Base-by-base conservation (phyloP, 2,329 filamentous ascomycete species). In the Didymella lethalis region DNA sequence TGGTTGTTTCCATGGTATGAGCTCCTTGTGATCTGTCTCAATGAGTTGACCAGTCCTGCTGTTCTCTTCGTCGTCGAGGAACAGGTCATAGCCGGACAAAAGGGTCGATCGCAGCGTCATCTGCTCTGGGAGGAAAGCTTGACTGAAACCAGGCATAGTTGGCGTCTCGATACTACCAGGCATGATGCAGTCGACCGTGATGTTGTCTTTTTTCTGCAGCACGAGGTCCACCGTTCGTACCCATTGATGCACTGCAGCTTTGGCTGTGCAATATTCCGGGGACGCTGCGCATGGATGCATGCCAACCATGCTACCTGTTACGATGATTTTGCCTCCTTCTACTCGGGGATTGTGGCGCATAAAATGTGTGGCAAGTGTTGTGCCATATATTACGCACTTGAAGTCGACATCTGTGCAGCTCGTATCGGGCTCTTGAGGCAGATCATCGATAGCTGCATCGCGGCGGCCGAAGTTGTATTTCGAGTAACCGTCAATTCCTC, bases 251-350 rank as follows among this genome's bases (percentile, higher is more conserved):
- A 62, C 77, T 0, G 78, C 83, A 3, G 83, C 81, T 63, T 85
- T 85, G 7, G 82, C 79, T n/a, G 80, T 80, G 52, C 77, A 79
- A 66, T 85, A 84, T 63, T 84, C 79, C 0, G 83, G 82, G 57
- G 79, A 81, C 0, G 77, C 73, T 8, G 70, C 61, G 58, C 81
- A 78, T 0, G 83, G 81, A 47, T 80, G 79, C 1, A 84, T 61
- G 1, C 73, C 79, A 2, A 79, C 77, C 56, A 80, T 77, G 57
- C 78, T 82, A 2, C 76, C 75, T 0, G 81, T 83, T 0, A 77
- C 75, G 11, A 83, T 70, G 51, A 84, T 81, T 54, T 73, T 77
- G 0, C 81, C 82, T 2, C 79, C 80, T 0, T 77, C 76, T 0
- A 66, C 68, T 2, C 70, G 64, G 2, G 62, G 47, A 55, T 84